Percentiles rank a stretch among this genome's conserved stretches.
phyloP scores from a whole-genome alignment of 768 basidiomycete genomes.

The Russula foetens region DNA sequence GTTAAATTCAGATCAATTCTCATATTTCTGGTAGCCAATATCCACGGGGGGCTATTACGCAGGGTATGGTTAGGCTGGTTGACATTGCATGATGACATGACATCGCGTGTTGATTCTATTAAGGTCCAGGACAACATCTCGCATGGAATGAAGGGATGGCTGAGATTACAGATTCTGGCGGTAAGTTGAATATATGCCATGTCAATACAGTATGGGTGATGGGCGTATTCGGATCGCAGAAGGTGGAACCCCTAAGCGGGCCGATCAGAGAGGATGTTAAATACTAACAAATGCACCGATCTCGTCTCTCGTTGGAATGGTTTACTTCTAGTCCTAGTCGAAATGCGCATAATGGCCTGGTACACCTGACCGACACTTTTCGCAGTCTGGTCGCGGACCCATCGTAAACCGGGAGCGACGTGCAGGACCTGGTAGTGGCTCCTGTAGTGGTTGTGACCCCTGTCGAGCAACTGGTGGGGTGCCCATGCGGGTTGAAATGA shows the following conservation, averaged over 20 bases:
- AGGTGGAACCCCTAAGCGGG: not conserved
- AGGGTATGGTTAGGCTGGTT: too few relatives aligned
- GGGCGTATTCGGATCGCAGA: not conserved
- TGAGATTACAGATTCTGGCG: not conserved
- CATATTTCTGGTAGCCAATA: not conserved
- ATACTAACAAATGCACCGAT: not conserved
- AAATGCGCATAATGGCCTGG: slow-evolving; percentile 71
- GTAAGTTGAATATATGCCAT: not conserved
- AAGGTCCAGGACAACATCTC: not conserved
- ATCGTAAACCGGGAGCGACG: slow-evolving; percentile 51
- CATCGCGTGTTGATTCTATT: not conserved
- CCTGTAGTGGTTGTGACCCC: slow-evolving; percentile 16
- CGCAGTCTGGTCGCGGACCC: slow-evolving; percentile 63
- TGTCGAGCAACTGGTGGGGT: not conserved
- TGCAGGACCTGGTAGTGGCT: slow-evolving; percentile 13
- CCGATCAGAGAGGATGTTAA: not conserved
- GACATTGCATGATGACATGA: too few relatives aligned
- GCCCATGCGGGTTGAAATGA: slow-evolving; percentile 21
- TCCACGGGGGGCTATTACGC: not conserved
- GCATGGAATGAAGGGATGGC: not conserved
- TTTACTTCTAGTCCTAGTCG: slow-evolving; percentile 33
- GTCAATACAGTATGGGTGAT: not conserved
- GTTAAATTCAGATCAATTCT: too few relatives aligned
- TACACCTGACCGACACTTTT: slow-evolving; percentile 54
- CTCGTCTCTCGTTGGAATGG: not conserved